Evolutionary conservation across 2,329 filamentous ascomycete genomes (phyloP).

Genomic region (Penicillium sp.): DNA sequence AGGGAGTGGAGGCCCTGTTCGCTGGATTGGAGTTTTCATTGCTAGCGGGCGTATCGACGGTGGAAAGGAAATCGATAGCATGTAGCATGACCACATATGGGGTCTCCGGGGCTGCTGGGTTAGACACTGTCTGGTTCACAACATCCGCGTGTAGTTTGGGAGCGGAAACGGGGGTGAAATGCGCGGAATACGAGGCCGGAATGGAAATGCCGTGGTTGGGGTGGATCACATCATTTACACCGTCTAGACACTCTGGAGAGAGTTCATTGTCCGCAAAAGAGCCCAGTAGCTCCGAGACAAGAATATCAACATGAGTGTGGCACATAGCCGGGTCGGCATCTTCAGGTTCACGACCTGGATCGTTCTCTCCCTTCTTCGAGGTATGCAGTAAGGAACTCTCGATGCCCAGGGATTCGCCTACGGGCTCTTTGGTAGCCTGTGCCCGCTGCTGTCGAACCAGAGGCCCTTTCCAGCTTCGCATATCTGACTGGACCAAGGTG

Average conservation of each 20-base stretch:
- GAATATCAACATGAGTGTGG: conserved; percentile 65
- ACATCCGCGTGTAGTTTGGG: conserved; percentile 84
- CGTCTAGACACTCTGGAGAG: conserved; percentile 92
- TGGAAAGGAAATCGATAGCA: conserved; percentile 79
- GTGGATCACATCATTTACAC: conserved; percentile 85
- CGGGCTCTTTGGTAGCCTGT: conserved; percentile 20
- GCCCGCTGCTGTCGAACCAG: conserved; percentile 25
- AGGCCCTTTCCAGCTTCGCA: conserved; percentile 93
- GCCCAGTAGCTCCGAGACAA: conserved; percentile 85
- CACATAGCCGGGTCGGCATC: conserved; percentile 35
- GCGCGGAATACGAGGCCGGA: conserved; percentile 86
- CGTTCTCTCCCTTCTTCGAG: conserved; percentile 31
- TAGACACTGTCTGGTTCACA: conserved; percentile 56
- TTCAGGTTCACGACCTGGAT: conserved; percentile 35
- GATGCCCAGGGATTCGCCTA: conserved; percentile 37
- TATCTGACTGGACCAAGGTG: conserved; percentile 90
- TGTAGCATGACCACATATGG: conserved; percentile 94
- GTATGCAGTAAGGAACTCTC: conserved; percentile 25
- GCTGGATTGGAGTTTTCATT: conserved; percentile 18
- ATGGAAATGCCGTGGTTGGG: conserved; percentile 84
- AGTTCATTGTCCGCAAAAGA: conserved; percentile 97
- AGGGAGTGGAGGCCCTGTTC: conserved; percentile 28
- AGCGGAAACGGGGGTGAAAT: conserved; percentile 85
- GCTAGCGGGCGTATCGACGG: conserved; percentile 50
- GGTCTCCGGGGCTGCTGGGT: conserved; percentile 74